Conservation (phyloP, 1,284 basidiomycete species). For the Fereydounia khargensis region DNA sequence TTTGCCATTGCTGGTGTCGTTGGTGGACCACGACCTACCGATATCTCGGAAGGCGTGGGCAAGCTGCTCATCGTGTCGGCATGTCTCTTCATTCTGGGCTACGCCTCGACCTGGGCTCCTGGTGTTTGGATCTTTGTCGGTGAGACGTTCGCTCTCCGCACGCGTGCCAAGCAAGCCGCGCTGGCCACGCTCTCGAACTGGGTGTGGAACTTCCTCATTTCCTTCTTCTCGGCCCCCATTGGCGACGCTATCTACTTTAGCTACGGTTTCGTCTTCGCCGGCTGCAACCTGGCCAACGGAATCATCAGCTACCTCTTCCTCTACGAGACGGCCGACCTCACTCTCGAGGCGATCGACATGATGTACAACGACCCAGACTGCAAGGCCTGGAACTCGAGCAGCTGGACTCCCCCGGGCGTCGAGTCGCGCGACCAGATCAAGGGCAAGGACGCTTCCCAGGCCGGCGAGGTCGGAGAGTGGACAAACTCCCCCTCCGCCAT, state of each 20-base stretch:
- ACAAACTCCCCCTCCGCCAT: slow-evolving; percentile 32
- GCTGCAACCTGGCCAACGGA: slow-evolving; percentile 62
- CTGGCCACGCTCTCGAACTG: slow-evolving; percentile 70
- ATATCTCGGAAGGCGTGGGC: slow-evolving; percentile 57
- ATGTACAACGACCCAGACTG: slow-evolving; percentile 73
- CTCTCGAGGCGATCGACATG: slow-evolving; percentile 70
- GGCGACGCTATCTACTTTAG: slow-evolving; percentile 60
- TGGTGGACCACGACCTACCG: slow-evolving; percentile 61
- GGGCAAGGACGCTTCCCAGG: slow-evolving; percentile 27
- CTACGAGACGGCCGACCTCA: slow-evolving; percentile 71
- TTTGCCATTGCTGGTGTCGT: slow-evolving; percentile 74
- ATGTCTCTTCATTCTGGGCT: slow-evolving; percentile 75
- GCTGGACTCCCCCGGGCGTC: slow-evolving; percentile 57
- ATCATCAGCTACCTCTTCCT: slow-evolving; percentile 73
- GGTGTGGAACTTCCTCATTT: slow-evolving; percentile 71
- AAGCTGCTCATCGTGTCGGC: slow-evolving; percentile 74
- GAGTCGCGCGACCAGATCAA: slow-evolving; percentile 39
- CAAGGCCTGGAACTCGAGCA: slow-evolving; percentile 68
- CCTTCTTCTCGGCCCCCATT: slow-evolving; percentile 64
- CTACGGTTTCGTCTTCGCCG: slow-evolving; percentile 73
- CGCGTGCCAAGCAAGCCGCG: slow-evolving; percentile 73
- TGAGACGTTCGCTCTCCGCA: slow-evolving; percentile 73
- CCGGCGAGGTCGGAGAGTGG: slow-evolving; percentile 34
- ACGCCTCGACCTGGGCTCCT: slow-evolving; percentile 69
- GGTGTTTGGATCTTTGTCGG: slow-evolving; percentile 54